Percentiles rank a stretch among this genome's conserved stretches.
Evolutionary conservation across 2,329 filamentous ascomycete species (phyloP).

Genomic region (Sclerotinia sclerotiorum): DNA sequence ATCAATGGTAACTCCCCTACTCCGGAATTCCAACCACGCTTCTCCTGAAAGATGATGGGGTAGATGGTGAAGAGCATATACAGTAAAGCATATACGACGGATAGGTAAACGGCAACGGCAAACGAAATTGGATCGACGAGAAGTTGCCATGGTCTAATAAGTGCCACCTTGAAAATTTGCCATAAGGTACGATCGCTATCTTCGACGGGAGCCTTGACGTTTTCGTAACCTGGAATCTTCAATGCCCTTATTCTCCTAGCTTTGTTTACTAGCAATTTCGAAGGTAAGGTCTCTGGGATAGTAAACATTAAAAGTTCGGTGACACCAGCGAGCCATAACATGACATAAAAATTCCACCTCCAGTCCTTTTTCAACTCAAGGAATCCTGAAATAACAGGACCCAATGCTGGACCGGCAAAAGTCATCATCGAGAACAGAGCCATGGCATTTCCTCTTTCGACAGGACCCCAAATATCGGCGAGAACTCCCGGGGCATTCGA

Average conservation of each 20-base stretch:
- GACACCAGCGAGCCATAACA: slow-evolving; percentile 46
- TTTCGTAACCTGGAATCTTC: slow-evolving; percentile 52
- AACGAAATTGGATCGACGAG: slow-evolving; percentile 87
- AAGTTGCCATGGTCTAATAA: slow-evolving; percentile 85
- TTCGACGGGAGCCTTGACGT: slow-evolving; percentile 56
- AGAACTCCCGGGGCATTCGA: slow-evolving; percentile 63
- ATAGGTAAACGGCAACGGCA: slow-evolving; percentile 81
- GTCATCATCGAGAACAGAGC: slow-evolving; percentile 64
- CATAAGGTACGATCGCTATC: slow-evolving; percentile 55
- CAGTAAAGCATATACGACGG: slow-evolving; percentile 40
- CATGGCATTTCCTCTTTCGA: slow-evolving; percentile 57
- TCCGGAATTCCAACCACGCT: slow-evolving; percentile 48
- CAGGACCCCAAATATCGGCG: slow-evolving; percentile 58
- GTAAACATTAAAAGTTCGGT: slow-evolving; percentile 52
- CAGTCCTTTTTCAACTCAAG: slow-evolving; percentile 53
- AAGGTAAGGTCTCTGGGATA: slow-evolving; percentile 57
- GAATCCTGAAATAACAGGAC: slow-evolving; percentile 54
- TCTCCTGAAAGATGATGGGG: slow-evolving; percentile 38
- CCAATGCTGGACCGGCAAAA: slow-evolving; percentile 56
- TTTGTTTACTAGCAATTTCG: slow-evolving; percentile 54
- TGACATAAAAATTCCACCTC: slow-evolving; percentile 54
- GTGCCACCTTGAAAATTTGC: slow-evolving; percentile 71
- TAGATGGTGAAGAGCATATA: slow-evolving; percentile 41
- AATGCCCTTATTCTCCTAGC: slow-evolving; percentile 51
- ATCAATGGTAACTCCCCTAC: slow-evolving; percentile 65